A percentile compares a stretch with the other conserved stretches of the same genome.
Conservation (phyloP, 2,329 filamentous ascomycete genomes). For the Fusarium cyanostomum region DNA sequence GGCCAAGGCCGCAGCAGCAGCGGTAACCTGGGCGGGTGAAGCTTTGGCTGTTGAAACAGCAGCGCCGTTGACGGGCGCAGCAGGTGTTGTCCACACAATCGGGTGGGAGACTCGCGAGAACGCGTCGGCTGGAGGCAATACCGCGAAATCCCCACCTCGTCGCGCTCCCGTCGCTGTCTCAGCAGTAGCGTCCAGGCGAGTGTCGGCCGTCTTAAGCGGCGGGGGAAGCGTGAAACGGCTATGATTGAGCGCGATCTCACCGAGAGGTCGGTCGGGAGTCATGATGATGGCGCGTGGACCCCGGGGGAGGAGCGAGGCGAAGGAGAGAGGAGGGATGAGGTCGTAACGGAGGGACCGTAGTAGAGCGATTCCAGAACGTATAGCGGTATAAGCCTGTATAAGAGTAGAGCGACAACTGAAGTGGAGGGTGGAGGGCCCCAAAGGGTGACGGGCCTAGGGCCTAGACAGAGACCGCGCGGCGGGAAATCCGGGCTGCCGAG, state of each 20-base stretch:
- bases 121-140: slow-evolving; percentile 38
- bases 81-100: slow-evolving; percentile 30
- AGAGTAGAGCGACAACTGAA: slow-evolving; percentile 24
- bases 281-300: slow-evolving; percentile 25
- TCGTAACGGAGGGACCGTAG: slow-evolving; percentile 17
- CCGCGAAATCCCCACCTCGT: slow-evolving; percentile 42
- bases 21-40: slow-evolving; percentile 23
- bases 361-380: slow-evolving; percentile 30
- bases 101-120: slow-evolving; percentile 38
- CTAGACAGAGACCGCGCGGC: slow-evolving; percentile 34
- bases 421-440: slow-evolving; percentile 22
- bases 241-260: slow-evolving; percentile 33
- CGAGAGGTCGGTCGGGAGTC: slow-evolving; percentile 36
- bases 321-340: slow-evolving; percentile 17
- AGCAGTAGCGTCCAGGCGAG: slow-evolving; percentile 20
- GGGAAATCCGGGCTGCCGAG: slow-evolving; percentile 34
- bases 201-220: slow-evolving; percentile 21
- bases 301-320: slow-evolving; percentile 10
- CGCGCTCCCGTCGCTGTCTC: slow-evolving; percentile 34
- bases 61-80: slow-evolving; percentile 15
- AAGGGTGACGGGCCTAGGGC: slow-evolving; percentile 29
- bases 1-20: slow-evolving; percentile 16
- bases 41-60: slow-evolving; percentile 20
- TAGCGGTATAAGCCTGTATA: slow-evolving; percentile 16
- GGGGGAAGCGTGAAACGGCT: slow-evolving; percentile 33